Base-by-base conservation (phyloP, 202 grass and related monocot genomes). In the Miscanthus sacchariflorus region DNA sequence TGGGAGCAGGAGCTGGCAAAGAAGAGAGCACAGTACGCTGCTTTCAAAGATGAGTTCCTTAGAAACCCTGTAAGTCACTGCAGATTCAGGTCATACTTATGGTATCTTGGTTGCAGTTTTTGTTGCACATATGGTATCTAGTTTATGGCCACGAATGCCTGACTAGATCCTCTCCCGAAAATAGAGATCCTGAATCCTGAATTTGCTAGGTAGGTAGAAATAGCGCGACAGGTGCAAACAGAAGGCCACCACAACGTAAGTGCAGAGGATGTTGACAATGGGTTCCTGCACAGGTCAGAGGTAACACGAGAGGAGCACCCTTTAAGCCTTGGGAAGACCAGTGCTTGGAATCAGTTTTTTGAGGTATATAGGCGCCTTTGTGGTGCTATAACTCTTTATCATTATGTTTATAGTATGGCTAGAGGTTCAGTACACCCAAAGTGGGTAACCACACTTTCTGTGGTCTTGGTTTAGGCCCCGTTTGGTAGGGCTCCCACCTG, bases 11-110 rank as follows among this genome's bases (percentile, higher is more conserved):
- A 94, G 82, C 66, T 94, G 76, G 87, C 85, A 76, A 96, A 88
- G 74, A 98, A 90, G 80, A 90, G 92, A 85, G 87, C 77, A 40
- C 87, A 96, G 38, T 98, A 94, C 27, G 72, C 85, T 48, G 85
- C 87, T 68, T 94, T 98, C 80, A 94, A 94, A 90, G 89, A 93
- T 9, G 93, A 98, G 48, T 94, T 98, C 76, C 91, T 94, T 80
- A 61, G 85, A 84, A 98, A 91, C 58, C 92, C 92, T 86, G 93
- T 96, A 91, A 86, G 90, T 73, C 36, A 91, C 40, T 78, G 68
- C 38, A 68, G 35, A 70, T 82, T 87, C 33, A 69, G 71, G 74
- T 78, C 27, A 50, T 27, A 84, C 67, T 65, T 24, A 39, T 71
- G 30, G 11, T 35, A 43, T 33, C 45, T 84, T 84, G 64, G 82